Conservation (phyloP, 192 early-diverging fungal genomes). For the Chytriomyces hyalinus region DNA sequence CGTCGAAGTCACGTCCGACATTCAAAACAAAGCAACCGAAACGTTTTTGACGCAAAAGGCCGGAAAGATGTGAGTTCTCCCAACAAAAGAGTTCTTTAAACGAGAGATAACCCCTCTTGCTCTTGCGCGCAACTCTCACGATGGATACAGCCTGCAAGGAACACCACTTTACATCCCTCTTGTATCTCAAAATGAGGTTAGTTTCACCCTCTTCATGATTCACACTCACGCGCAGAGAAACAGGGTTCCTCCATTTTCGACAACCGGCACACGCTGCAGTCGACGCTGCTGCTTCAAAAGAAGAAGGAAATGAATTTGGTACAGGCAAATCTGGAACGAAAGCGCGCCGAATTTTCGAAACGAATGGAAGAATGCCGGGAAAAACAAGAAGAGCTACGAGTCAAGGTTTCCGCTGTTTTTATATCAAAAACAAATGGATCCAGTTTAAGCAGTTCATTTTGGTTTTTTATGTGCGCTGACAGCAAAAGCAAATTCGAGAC, state of each 20-base stretch:
- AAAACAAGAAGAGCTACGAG: slow-evolving; percentile 64
- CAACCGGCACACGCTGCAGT: slow-evolving; percentile 56
- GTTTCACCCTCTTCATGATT: slow-evolving; percentile 13
- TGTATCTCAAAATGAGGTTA: slow-evolving; percentile 43
- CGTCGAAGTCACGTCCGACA: neutral
- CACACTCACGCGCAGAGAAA: slow-evolving; percentile 5
- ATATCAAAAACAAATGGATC: neutral
- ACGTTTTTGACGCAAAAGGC: slow-evolving; percentile 60
- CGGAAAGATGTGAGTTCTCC: slow-evolving; percentile 54
- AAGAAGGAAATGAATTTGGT: slow-evolving; percentile 66
- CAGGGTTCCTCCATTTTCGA: slow-evolving; percentile 47
- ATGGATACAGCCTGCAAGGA: slow-evolving; percentile 20
- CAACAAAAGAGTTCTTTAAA: neutral
- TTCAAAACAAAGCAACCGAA: slow-evolving; percentile 30
- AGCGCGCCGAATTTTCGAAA: slow-evolving; percentile 61
- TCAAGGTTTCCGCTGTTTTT: slow-evolving; percentile 48
- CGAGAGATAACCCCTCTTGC: neutral
- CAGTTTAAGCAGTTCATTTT: neutral
- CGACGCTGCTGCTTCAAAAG: slow-evolving; percentile 64
- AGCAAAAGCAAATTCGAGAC: slow-evolving; percentile 70
- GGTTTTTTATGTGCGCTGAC: neutral
- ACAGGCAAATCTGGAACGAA: slow-evolving; percentile 58
- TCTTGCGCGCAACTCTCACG: neutral
- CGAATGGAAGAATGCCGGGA: slow-evolving; percentile 69
- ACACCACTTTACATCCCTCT: slow-evolving; percentile 37